phyloP scores from a whole-genome alignment of 1,284 basidiomycete genomes.

The Moesziomyces sp. region DNA sequence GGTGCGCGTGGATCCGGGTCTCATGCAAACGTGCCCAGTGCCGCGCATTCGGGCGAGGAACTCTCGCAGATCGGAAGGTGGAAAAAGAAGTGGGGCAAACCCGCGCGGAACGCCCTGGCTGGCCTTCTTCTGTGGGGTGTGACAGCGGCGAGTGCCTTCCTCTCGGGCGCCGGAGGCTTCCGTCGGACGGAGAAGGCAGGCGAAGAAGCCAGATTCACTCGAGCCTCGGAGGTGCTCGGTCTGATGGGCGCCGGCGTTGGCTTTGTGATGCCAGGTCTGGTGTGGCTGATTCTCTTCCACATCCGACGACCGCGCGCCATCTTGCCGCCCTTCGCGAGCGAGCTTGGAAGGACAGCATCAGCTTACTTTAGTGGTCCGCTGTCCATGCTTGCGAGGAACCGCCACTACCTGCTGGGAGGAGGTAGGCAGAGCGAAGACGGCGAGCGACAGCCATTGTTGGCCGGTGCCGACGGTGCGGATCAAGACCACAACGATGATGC shows the following conservation, averaged over 20 bases:
- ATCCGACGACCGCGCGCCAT: slow-evolving; percentile 62
- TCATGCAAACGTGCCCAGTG: not conserved
- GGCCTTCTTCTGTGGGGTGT: slow-evolving; percentile 59
- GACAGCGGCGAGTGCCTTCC: slow-evolving; percentile 56
- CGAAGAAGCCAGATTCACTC: slow-evolving; percentile 60
- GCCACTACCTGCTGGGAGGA: slow-evolving; percentile 34
- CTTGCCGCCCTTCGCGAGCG: slow-evolving; percentile 51
- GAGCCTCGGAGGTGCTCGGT: slow-evolving; percentile 56
- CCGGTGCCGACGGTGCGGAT: not conserved
- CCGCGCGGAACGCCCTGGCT: slow-evolving; percentile 54
- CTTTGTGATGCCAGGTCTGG: slow-evolving; percentile 61
- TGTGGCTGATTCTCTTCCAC: slow-evolving; percentile 64
- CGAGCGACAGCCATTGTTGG: slow-evolving; percentile 44
- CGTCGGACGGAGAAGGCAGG: slow-evolving; percentile 54
- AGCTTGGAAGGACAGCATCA: slow-evolving; percentile 44
- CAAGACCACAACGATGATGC: slow-evolving; percentile 2
- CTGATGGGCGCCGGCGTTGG: slow-evolving; percentile 62
- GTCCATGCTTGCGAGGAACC: slow-evolving; percentile 47
- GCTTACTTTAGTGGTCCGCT: slow-evolving; percentile 47
- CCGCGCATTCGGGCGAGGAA: slow-evolving; percentile 2
- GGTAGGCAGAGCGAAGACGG: slow-evolving; percentile 5
- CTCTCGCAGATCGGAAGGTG: slow-evolving; percentile 15
- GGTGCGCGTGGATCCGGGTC: not conserved
- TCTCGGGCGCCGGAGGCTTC: slow-evolving; percentile 61
- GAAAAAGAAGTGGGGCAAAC: slow-evolving; percentile 54